These are phyloP conservation scores for Ustilago crameri DNA, from an alignment of 1,284 basidiomycete species.

Conservation along the genomic window DNA sequence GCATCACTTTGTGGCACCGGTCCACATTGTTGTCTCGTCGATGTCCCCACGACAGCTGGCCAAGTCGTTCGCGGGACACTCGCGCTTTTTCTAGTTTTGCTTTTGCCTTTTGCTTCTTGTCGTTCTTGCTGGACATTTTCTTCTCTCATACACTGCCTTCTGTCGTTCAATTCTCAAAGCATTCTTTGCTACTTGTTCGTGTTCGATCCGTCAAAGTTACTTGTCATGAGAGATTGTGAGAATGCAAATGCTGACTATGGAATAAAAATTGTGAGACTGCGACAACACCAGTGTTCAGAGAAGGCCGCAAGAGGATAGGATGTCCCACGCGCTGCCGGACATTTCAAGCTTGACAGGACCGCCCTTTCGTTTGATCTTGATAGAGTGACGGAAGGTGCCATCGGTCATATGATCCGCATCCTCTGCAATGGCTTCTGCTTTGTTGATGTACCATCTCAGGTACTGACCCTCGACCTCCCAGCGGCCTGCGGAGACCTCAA, in stretches of 20 bases:
- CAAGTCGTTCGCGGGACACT: slow-evolving; percentile 36
- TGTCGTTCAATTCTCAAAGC: slow-evolving; percentile 14
- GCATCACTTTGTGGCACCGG: neutral
- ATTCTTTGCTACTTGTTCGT: slow-evolving; percentile 1
- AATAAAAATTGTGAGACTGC: neutral
- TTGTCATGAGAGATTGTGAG: neutral
- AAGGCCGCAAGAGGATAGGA: slow-evolving; percentile 37
- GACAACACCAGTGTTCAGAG: slow-evolving; percentile 5
- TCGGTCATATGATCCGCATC: slow-evolving; percentile 22
- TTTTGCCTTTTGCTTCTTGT: slow-evolving; percentile 1
- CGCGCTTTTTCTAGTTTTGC: slow-evolving; percentile 7
- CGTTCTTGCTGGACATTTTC: slow-evolving; percentile 8
- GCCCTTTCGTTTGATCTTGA: slow-evolving; percentile 37
- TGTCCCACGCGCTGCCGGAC: slow-evolving; percentile 42
- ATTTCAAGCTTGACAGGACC: slow-evolving; percentile 38
- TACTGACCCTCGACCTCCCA: slow-evolving; percentile 77
- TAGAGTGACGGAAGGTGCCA: slow-evolving; percentile 38
- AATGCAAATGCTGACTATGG: slow-evolving; percentile 10
- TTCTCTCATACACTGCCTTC: too few species aligned
- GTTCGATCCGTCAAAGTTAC: neutral
- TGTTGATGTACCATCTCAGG: slow-evolving; percentile 83
- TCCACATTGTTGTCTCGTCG: slow-evolving; percentile 6
- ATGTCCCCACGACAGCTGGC: slow-evolving; percentile 40
- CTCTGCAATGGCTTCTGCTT: slow-evolving; percentile 35
- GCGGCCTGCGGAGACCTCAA: slow-evolving; percentile 75